Conservation (phyloP, 1,284 basidiomycete species). For the Quambalaria eucalypti region DNA sequence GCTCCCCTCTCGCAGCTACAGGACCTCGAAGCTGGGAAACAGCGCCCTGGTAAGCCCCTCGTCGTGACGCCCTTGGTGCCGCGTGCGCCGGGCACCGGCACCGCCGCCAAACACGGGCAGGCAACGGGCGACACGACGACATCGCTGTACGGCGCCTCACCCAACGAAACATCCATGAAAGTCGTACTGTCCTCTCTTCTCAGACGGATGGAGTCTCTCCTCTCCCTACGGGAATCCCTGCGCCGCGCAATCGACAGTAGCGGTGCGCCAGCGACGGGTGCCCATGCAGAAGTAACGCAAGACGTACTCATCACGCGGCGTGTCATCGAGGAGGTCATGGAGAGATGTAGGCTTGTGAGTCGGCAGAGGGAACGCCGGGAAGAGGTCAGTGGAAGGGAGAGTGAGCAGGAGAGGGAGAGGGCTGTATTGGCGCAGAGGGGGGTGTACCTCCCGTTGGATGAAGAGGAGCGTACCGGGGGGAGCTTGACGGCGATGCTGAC, state of each 20-base stretch:
- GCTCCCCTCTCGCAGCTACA: neutral
- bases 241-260: neutral
- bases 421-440: neutral
- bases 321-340: neutral
- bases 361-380: neutral
- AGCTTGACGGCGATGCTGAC: too few relatives aligned
- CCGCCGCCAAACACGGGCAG: too few relatives aligned
- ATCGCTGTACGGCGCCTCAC: neutral
- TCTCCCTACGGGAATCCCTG: neutral
- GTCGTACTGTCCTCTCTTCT: neutral
- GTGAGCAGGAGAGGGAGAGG: neutral
- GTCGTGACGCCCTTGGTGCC: neutral
- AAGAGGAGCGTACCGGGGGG: too few relatives aligned
- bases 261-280: neutral
- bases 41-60: neutral
- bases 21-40: neutral
- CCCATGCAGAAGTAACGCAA: neutral
- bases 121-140: neutral
- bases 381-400: neutral
- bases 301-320: neutral
- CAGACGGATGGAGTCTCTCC: neutral
- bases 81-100: neutral
- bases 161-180: neutral
- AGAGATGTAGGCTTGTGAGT: neutral
- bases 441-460: too few relatives aligned